Base-by-base conservation (phyloP, 1,139 yeast genomes). In the Hyphopichia khmerensis region DNA sequence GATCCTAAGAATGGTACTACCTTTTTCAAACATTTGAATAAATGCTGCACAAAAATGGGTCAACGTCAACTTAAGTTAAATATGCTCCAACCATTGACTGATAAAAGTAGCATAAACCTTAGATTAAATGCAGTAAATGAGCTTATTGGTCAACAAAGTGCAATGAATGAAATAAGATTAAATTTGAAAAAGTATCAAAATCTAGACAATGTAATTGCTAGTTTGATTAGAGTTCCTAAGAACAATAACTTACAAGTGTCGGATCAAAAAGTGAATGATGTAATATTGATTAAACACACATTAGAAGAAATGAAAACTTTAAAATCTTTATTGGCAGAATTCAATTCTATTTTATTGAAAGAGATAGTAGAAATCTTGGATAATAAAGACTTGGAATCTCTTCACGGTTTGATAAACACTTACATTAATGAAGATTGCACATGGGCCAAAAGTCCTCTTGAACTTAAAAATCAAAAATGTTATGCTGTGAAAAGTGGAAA, bases 31-130 rank as follows among this genome's bases (percentile, higher is more conserved):
- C 56, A 62, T 31, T 48, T 75, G 40, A 64, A 73, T 45, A 47
- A 50, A 2, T 72, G 78, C 1, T 48, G 55, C 0, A 74, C 80
- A 0, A 69, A 67, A 40, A 75, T 75, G 79, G 80, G 80, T 1
- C 59, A 56, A 16, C 49, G 79, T 40, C 47, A 66, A 14, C 51
- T 75, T 35, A 60, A 65, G 45, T 65, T 61, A 18, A 69, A 64
- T 40, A 61, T 75, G 3, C 48, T 75, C 15, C 81, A 75, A 43
- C 80, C 80, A 0, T 52, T 75, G 19, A 70, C 76, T 0, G 68
- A 69, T 45, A 48, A 46, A 19, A 48, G 48, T 1, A 60, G 69
- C 26, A 60, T 75, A 2, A 41, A 52, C 14, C 50, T 62, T 38
- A 57, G 79, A 32, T 49, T 61, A 11, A 59, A 61, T 4, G 58